Conservation (phyloP, 331 rosid species). For the Ulmus americana region DNA sequence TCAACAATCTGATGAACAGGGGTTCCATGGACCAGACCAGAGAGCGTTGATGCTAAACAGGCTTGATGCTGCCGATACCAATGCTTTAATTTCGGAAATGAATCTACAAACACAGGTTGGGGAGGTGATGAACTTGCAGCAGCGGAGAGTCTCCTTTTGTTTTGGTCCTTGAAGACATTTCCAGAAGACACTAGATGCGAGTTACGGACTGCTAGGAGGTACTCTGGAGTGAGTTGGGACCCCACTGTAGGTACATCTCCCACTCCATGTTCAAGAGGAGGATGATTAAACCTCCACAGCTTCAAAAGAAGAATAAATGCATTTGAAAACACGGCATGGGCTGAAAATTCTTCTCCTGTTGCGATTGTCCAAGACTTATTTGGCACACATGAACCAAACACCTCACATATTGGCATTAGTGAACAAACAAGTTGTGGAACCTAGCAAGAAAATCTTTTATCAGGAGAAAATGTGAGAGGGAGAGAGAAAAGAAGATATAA, state of each 20-base stretch:
- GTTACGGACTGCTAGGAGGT: constrained; percentile 79
- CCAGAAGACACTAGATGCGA: constrained; percentile 64
- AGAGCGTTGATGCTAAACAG: constrained; percentile 92
- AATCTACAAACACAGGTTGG: constrained; percentile 78
- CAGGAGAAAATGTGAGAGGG: constrained; percentile 17
- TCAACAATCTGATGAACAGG: constrained; percentile 95
- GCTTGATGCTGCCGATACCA: constrained; percentile 99
- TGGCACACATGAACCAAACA: constrained; percentile 90
- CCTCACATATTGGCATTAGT: constrained; percentile 98
- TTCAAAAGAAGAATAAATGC: constrained; percentile 87
- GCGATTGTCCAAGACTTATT: constrained; percentile 56
- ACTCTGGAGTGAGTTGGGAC: constrained; percentile 91
- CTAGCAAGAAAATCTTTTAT: constrained; percentile 37
- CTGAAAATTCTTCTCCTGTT: constrained; percentile 77
- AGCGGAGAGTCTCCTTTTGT: constrained; percentile 74
- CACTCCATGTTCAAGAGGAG: constrained; percentile 88
- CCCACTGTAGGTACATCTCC: constrained; percentile 94
- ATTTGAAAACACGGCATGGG: constrained; percentile 94
- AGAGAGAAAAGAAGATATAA: constrained; percentile 8
- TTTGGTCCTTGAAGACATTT: constrained; percentile 46
- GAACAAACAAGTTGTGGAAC: constrained; percentile 97
- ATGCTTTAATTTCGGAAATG: constrained; percentile 82
- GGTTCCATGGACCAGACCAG: constrained; percentile 93
- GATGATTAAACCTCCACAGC: constrained; percentile 88
- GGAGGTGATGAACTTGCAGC: constrained; percentile 71